Evolutionary conservation across 306 rosid genomes (phyloP).

Genomic region (Vigna nakashimae): DNA sequence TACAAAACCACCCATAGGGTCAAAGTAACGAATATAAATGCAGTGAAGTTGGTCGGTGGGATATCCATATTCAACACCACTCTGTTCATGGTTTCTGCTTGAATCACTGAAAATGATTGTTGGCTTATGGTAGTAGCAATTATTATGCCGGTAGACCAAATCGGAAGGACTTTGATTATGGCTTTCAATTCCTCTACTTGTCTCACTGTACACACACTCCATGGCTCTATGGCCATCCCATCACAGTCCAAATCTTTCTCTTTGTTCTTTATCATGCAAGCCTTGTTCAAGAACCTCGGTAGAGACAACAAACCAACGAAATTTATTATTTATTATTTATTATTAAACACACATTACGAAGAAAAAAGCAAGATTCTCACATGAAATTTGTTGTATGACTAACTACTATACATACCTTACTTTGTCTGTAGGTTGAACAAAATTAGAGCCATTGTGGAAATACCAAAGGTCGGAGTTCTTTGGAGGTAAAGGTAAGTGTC

Average conservation of each 20-base stretch:
- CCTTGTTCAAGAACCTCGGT: slow-evolving; percentile 80
- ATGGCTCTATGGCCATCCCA: slow-evolving; percentile 59
- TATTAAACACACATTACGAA: too few species aligned
- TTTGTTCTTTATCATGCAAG: slow-evolving; percentile 63
- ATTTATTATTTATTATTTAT: neutral
- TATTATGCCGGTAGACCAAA: slow-evolving; percentile 75
- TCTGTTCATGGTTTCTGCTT: slow-evolving; percentile 71
- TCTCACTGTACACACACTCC: slow-evolving; percentile 71
- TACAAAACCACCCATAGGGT: slow-evolving; percentile 68
- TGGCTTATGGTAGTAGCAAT: slow-evolving; percentile 50
- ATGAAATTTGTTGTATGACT: neutral
- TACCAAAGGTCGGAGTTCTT: slow-evolving; percentile 55
- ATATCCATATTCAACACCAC: slow-evolving; percentile 42
- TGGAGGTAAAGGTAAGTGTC: slow-evolving; percentile 56
- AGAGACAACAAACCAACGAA: slow-evolving; percentile 19
- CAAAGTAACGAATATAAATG: slow-evolving; percentile 58
- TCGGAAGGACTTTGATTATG: slow-evolving; percentile 68
- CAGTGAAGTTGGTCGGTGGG: slow-evolving; percentile 63
- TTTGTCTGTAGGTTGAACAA: slow-evolving; percentile 67
- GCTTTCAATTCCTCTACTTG: slow-evolving; percentile 87
- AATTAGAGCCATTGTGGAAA: slow-evolving; percentile 59
- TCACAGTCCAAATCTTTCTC: slow-evolving; percentile 54
- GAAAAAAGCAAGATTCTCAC: too few species aligned
- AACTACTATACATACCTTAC: slow-evolving; percentile 61
- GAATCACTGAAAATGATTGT: slow-evolving; percentile 55